phyloP scores from a whole-genome alignment of 495 filamentous ascomycete species.

The Elasticomyces elasticus region DNA sequence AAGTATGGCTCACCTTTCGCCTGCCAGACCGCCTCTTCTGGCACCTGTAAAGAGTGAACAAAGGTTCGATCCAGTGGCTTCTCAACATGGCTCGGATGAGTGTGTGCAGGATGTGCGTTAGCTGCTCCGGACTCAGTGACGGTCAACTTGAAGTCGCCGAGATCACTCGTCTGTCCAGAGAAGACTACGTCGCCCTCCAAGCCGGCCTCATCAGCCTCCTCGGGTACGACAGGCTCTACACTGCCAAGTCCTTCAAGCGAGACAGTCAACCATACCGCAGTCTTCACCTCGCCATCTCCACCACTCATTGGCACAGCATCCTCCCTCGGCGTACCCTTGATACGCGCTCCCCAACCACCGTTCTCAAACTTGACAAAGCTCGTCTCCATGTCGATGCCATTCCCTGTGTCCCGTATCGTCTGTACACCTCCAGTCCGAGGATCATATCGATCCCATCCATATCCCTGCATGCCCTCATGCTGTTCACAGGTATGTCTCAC shows the following conservation, averaged over 20 bases:
- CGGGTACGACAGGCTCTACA: conserved; percentile 47
- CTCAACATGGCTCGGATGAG: conserved; percentile 55
- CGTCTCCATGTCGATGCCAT: conserved; percentile 80
- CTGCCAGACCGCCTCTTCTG: conserved; percentile 71
- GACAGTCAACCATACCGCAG: conserved; percentile 69
- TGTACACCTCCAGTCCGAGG: conserved; percentile 75
- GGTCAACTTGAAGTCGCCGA: conserved; percentile 78
- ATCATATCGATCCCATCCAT: conserved; percentile 97
- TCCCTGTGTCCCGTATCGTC: conserved; percentile 79
- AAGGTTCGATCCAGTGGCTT: conserved; percentile 68
- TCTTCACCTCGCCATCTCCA: conserved; percentile 48
- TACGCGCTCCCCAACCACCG: conserved; percentile 80
- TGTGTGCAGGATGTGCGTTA: conserved; percentile 51
- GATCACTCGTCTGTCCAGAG: conserved; percentile 56
- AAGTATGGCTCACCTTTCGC: conserved; percentile 48
- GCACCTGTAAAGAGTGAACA: conserved; percentile 59
- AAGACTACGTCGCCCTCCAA: conserved; percentile 66
- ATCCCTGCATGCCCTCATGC: conserved; percentile 85
- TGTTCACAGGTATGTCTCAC: conserved; percentile 95
- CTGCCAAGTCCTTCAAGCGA: conserved; percentile 66
- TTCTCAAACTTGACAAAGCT: conserved; percentile 84
- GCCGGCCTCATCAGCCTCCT: conserved; percentile 41
- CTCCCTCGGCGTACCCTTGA: conserved; percentile 70
- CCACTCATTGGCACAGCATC: conserved; percentile 40
- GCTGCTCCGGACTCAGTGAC: conserved; percentile 54